phyloP scores from a whole-genome alignment of 2,329 filamentous ascomycete genomes.

The Cladophialophora bantiana region DNA sequence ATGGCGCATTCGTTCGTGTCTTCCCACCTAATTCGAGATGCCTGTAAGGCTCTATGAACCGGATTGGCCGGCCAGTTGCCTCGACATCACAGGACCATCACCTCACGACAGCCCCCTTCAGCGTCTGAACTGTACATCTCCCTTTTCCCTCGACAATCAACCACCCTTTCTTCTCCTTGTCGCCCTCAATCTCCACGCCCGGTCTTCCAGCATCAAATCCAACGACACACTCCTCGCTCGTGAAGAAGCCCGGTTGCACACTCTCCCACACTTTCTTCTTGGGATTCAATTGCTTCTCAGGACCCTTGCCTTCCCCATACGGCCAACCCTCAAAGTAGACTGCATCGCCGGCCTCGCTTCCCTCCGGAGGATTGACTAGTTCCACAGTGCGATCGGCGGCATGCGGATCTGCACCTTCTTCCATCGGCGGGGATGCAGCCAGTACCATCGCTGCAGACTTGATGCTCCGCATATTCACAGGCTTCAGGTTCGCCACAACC shows the following conservation, averaged over 20 bases:
- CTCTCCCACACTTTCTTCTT: conserved; percentile 99
- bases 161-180: conserved; percentile 63
- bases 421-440: conserved; percentile 77
- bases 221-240: conserved; percentile 79
- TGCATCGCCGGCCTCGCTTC: conserved; percentile 79
- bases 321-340: conserved; percentile 92
- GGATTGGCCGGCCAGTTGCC: neutral
- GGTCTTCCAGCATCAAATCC: conserved; percentile 83
- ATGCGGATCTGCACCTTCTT: conserved; percentile 85
- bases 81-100: conserved; percentile 13
- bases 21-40: neutral
- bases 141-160: conserved; percentile 78
- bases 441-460: conserved; percentile 88
- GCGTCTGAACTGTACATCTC: conserved; percentile 79
- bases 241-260: conserved; percentile 95
- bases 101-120: conserved; percentile 71
- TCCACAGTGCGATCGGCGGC: conserved; percentile 78
- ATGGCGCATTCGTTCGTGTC: neutral
- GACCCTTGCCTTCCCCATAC: conserved; percentile 70
- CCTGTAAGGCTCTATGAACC: neutral
- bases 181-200: conserved; percentile 61
- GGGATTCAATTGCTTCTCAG: conserved; percentile 91
- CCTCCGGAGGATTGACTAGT: conserved; percentile 82
- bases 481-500: conserved; percentile 97
- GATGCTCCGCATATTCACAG: conserved; percentile 96